Conservation (phyloP, 2,329 filamentous ascomycete species). For the Dothideomycetes sp. region DNA sequence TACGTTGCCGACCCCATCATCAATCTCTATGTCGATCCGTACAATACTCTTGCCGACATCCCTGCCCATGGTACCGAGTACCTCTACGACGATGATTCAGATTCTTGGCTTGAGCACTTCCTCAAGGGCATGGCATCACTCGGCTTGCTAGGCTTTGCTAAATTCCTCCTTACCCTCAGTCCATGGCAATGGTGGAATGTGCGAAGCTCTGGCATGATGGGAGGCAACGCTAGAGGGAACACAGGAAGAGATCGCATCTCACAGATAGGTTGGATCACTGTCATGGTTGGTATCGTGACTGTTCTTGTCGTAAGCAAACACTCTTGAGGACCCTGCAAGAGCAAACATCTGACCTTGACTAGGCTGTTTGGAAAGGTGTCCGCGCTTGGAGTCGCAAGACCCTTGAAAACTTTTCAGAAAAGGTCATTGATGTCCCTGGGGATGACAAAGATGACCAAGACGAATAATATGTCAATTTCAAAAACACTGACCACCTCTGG, state of each 20-base stretch:
- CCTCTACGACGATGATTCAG: slow-evolving; percentile 35
- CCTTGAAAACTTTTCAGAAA: slow-evolving; percentile 68
- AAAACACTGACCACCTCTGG: not conserved
- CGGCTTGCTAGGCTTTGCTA: slow-evolving; percentile 74
- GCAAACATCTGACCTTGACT: slow-evolving; percentile 14
- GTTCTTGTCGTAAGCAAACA: slow-evolving; percentile 57
- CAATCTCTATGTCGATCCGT: slow-evolving; percentile 73
- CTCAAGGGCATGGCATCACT: slow-evolving; percentile 83
- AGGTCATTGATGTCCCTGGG: slow-evolving; percentile 69
- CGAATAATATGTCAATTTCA: slow-evolving; percentile 16
- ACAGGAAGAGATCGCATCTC: slow-evolving; percentile 69
- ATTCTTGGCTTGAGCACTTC: slow-evolving; percentile 73
- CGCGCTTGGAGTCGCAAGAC: slow-evolving; percentile 59
- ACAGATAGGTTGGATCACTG: slow-evolving; percentile 66
- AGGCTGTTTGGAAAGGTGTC: slow-evolving; percentile 76
- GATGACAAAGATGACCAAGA: slow-evolving; percentile 48
- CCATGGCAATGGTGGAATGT: slow-evolving; percentile 71
- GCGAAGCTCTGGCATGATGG: slow-evolving; percentile 47
- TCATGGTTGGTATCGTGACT: slow-evolving; percentile 68
- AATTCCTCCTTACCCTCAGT: slow-evolving; percentile 62
- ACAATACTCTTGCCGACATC: slow-evolving; percentile 24
- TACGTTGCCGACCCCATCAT: slow-evolving; percentile 91
- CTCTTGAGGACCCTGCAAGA: slow-evolving; percentile 9
- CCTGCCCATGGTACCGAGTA: slow-evolving; percentile 2
- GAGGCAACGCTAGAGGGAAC: slow-evolving; percentile 41